phyloP scores from a whole-genome alignment of 331 rosid genomes.

The Acacia concinna region DNA sequence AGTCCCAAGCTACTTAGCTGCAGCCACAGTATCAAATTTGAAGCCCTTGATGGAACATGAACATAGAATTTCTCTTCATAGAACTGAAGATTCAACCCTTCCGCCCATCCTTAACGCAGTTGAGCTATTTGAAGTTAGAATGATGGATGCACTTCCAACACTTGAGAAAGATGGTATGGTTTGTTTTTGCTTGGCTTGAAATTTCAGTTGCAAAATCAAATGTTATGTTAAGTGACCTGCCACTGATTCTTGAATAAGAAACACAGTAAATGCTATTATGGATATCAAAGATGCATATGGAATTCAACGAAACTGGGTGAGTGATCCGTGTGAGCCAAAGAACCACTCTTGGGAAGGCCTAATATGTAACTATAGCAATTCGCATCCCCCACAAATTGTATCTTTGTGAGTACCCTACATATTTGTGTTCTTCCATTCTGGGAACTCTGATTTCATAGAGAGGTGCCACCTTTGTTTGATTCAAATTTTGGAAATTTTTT shows the following conservation, averaged over 20 bases:
- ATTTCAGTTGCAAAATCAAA: constrained; percentile 10
- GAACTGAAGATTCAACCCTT: constrained; percentile 51
- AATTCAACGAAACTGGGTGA: constrained; percentile 55
- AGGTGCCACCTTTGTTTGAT: background rate
- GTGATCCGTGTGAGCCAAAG: constrained; percentile 80
- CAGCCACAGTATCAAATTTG: constrained; percentile 41
- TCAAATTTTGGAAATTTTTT: constrained; percentile 17
- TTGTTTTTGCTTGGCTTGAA: constrained; percentile 18
- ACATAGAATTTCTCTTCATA: constrained; percentile 55
- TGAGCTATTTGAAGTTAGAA: constrained; percentile 53
- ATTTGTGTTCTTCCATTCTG: background rate
- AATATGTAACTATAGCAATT: constrained; percentile 46
- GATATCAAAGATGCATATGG: constrained; percentile 42
- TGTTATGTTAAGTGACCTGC: background rate
- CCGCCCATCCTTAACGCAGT: constrained; percentile 76
- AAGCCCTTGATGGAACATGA: constrained; percentile 52
- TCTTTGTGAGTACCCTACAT: constrained; percentile 49
- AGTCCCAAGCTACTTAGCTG: constrained; percentile 40
- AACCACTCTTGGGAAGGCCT: constrained; percentile 65
- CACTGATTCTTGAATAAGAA: background rate
- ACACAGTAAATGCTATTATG: constrained; percentile 60
- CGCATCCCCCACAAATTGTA: constrained; percentile 49
- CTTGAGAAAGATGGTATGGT: constrained; percentile 57
- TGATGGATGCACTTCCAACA: constrained; percentile 43
- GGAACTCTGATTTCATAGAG: background rate